Percentiles rank a stretch among this genome's conserved stretches.
Evolutionary conservation across 2,329 filamentous ascomycete genomes (phyloP).

Genomic region (Pezicula carpinea): DNA sequence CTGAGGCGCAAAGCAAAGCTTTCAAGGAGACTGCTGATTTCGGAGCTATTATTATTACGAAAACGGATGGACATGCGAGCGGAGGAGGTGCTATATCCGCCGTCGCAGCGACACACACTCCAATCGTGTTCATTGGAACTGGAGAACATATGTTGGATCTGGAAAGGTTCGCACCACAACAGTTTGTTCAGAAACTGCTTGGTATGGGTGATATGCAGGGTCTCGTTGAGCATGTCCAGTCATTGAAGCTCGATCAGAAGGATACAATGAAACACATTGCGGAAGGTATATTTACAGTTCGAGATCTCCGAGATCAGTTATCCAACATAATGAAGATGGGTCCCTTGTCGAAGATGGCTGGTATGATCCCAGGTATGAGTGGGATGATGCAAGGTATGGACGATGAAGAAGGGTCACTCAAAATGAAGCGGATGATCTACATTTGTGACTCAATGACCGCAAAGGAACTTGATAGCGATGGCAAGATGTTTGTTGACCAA

Average conservation of each 20-base stretch:
- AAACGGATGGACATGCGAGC: constrained; percentile 92
- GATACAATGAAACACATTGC: constrained; percentile 99
- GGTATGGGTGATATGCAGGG: constrained; percentile 98
- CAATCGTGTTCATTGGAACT: constrained; percentile 96
- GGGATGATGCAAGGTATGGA: constrained; percentile 95
- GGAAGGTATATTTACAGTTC: constrained; percentile 92
- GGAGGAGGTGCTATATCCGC: constrained; percentile 97
- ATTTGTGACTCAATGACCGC: constrained; percentile 98
- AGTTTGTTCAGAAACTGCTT: constrained; percentile 88
- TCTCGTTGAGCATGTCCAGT: constrained; percentile 93
- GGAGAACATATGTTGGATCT: constrained; percentile 96
- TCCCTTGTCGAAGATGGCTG: constrained; percentile 91
- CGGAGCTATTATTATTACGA: constrained; percentile 97
- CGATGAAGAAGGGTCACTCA: constrained; percentile 89
- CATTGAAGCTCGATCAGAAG: constrained; percentile 92
- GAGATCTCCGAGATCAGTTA: constrained; percentile 90
- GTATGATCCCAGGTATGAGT: constrained; percentile 95
- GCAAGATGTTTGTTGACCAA: constrained; percentile 89
- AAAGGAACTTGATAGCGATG: constrained; percentile 91
- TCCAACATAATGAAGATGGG: constrained; percentile 99
- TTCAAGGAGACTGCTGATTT: constrained; percentile 98
- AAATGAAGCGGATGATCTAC: constrained; percentile 97
- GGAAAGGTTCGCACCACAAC: constrained; percentile 86
- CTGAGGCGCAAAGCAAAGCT: constrained; percentile 87
- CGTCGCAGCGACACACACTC: constrained; percentile 91